These are phyloP conservation scores for Dothideomycetidae sp. DNA, from an alignment of 2,329 filamentous ascomycete genomes.

Conservation along the genomic window DNA sequence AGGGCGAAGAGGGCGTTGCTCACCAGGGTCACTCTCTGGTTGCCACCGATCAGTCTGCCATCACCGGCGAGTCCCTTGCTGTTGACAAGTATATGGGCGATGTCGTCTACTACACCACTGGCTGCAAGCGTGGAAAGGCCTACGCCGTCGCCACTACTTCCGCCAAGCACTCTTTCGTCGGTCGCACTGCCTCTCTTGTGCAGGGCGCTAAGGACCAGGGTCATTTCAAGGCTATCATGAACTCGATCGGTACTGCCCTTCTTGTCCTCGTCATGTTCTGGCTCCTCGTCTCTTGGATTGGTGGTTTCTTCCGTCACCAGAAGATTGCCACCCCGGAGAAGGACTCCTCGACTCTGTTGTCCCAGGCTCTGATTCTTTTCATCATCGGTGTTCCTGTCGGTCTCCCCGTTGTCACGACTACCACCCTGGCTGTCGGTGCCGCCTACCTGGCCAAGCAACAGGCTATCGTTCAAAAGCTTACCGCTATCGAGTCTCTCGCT, in stretches of 20 bases:
- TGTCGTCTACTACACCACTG: slow-evolving; percentile 62
- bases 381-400: slow-evolving; percentile 69
- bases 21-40: slow-evolving; percentile 53
- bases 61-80: slow-evolving; percentile 66
- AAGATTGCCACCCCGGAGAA: slow-evolving; percentile 45
- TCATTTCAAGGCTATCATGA: slow-evolving; percentile 75
- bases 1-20: slow-evolving; percentile 44
- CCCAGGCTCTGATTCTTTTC: slow-evolving; percentile 55
- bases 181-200: slow-evolving; percentile 58
- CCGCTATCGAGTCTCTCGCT: slow-evolving; percentile 61
- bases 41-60: slow-evolving; percentile 65
- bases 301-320: slow-evolving; percentile 62
- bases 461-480: slow-evolving; percentile 67
- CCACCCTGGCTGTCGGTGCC: slow-evolving; percentile 61
- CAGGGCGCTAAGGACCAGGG: slow-evolving; percentile 62
- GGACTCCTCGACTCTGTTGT: slow-evolving; percentile 49
- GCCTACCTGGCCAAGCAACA: slow-evolving; percentile 65
- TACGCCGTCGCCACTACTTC: slow-evolving; percentile 54
- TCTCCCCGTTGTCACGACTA: slow-evolving; percentile 67
- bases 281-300: slow-evolving; percentile 62
- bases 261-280: slow-evolving; percentile 65
- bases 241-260: slow-evolving; percentile 61
- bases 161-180: slow-evolving; percentile 61
- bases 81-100: slow-evolving; percentile 70
- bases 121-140: slow-evolving; percentile 67